Percentiles rank a stretch among this genome's conserved stretches.
Evolutionary conservation across 2,329 filamentous ascomycete species (phyloP).

Genomic region (Sclerotinia trifoliorum): DNA sequence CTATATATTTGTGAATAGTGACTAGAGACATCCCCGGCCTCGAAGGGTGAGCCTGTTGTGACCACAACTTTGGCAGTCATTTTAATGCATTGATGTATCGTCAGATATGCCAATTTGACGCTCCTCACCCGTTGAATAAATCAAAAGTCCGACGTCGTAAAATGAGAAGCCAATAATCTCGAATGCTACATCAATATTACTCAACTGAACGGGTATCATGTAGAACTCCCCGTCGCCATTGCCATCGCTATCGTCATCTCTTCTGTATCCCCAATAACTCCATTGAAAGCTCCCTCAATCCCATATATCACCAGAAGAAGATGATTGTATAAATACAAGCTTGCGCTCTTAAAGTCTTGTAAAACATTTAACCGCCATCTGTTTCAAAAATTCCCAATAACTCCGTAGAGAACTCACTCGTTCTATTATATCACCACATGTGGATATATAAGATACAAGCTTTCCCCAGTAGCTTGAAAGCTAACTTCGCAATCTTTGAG

Average conservation of each 20-base stretch:
- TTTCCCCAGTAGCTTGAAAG: not conserved
- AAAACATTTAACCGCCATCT: not conserved
- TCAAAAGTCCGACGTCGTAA: slow-evolving; percentile 2
- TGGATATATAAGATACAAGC: not conserved
- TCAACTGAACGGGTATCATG: slow-evolving; percentile 16
- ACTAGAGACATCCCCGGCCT: not conserved
- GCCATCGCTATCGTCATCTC: not conserved
- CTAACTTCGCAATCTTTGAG: not conserved
- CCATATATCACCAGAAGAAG: not conserved
- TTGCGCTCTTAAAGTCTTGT: not conserved
- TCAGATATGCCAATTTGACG: slow-evolving; percentile 3
- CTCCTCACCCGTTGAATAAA: slow-evolving; percentile 9
- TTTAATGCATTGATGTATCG: slow-evolving; percentile 4
- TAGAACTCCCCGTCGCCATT: not conserved
- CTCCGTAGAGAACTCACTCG: not conserved
- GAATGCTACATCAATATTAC: not conserved
- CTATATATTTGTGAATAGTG: not conserved
- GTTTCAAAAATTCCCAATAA: not conserved
- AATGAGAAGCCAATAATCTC: not conserved
- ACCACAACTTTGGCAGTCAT: not conserved
- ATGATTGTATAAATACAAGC: not conserved
- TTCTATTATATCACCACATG: not conserved
- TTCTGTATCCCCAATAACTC: not conserved
- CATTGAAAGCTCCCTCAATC: not conserved
- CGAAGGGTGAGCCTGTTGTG: not conserved